Percentiles rank a stretch among this genome's conserved stretches.
Evolutionary conservation across 805 yeast genomes (phyloP).

Genomic region (Kluyveromyces lactis): DNA sequence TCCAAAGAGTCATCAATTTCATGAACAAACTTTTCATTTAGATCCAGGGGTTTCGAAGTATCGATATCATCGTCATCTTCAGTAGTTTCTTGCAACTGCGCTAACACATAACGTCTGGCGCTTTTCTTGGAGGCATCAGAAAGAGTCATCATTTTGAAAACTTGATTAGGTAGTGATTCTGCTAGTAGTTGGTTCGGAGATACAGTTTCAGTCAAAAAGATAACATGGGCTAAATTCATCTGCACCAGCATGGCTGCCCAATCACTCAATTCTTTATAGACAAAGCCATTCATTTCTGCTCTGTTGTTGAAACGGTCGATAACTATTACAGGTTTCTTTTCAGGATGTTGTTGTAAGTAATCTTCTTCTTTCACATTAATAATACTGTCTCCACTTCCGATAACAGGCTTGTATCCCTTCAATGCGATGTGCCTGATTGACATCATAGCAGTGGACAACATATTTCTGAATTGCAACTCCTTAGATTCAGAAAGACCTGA

Average conservation of each 20-base stretch:
- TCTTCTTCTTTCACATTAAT: conserved; percentile 60
- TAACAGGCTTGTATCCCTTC: conserved; percentile 33
- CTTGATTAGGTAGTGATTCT: conserved; percentile 76
- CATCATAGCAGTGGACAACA: conserved; percentile 60
- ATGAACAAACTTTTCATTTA: conserved; percentile 15
- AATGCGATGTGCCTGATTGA: conserved; percentile 65
- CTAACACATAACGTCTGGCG: conserved; percentile 61
- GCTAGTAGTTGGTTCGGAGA: conserved; percentile 63
- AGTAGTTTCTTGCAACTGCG: conserved; percentile 35
- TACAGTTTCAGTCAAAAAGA: conserved; percentile 78
- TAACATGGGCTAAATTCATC: conserved; percentile 80
- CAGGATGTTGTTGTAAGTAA: conserved; percentile 77
- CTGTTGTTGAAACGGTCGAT: conserved; percentile 63
- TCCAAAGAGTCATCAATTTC: conserved; percentile 49
- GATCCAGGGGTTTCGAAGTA: conserved; percentile 6
- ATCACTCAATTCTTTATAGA: conserved; percentile 69
- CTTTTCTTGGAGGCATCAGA: conserved; percentile 74
- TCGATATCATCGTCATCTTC: conserved; percentile 25
- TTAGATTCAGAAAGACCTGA: conserved; percentile 80
- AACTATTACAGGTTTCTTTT: conserved; percentile 75
- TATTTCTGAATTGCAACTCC: conserved; percentile 73
- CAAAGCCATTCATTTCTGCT: conserved; percentile 52
- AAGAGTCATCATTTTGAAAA: conserved; percentile 63
- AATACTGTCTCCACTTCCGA: conserved; percentile 26
- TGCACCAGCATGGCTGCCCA: conserved; percentile 80